phyloP scores from a whole-genome alignment of 2,329 filamentous ascomycete genomes.

The Trichoderma gracile region DNA sequence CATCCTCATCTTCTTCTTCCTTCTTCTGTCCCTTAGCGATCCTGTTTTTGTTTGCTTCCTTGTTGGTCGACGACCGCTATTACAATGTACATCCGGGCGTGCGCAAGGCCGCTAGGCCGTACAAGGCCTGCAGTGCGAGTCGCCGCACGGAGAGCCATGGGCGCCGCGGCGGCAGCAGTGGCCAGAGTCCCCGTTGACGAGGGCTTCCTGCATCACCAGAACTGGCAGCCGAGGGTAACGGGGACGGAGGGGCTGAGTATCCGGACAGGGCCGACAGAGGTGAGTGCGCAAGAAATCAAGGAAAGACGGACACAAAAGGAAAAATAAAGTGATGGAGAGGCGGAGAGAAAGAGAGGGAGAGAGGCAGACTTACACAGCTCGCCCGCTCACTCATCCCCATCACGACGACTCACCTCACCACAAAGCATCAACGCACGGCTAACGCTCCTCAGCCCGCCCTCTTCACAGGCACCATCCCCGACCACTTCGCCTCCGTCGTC shows the following conservation, averaged over 20 bases:
- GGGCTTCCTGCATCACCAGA: not conserved
- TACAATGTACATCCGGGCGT: slow-evolving; percentile 6
- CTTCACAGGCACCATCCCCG: slow-evolving; percentile 66
- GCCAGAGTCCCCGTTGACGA: not conserved
- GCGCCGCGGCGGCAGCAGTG: slow-evolving; percentile 4
- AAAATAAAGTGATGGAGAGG: no score
- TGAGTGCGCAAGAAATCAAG: slow-evolving; percentile 23
- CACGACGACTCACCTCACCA: not conserved
- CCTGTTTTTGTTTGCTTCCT: no score
- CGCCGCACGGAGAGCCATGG: slow-evolving; percentile 1
- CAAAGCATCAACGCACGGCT: not conserved
- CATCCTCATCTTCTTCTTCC: no score
- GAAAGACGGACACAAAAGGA: not conserved
- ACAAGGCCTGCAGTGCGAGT: slow-evolving; percentile 1
- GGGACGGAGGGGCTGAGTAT: slow-evolving; percentile 33
- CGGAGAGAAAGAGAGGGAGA: not conserved
- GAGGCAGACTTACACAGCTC: not conserved
- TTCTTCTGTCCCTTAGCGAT: not conserved
- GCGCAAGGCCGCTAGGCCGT: slow-evolving; percentile 3
- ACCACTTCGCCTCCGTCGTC: slow-evolving; percentile 70
- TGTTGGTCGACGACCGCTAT: no score
- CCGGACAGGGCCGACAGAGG: slow-evolving; percentile 36
- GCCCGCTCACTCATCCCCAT: not conserved
- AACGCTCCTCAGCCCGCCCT: slow-evolving; percentile 58
- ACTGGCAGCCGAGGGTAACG: slow-evolving; percentile 17